Evolutionary conservation across 768 basidiomycete species (phyloP), one percentile per base, ranked within the genome.

Genomic region (Thelephora ganbajun): DNA sequence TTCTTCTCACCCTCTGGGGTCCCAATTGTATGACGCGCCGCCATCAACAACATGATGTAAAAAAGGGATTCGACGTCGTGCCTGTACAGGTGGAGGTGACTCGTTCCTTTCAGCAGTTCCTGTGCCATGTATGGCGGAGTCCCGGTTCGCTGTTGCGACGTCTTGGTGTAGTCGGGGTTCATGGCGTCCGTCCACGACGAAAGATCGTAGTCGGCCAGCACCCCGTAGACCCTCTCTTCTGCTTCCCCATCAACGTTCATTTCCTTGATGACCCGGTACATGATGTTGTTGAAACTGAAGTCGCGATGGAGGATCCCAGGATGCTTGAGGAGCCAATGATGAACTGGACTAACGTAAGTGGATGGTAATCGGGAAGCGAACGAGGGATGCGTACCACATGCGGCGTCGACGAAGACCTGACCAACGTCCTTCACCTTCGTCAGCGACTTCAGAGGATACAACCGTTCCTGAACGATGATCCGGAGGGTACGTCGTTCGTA

Each of bases 261-360:
- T 7, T 48, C 51, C 43, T 54, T 35, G 14, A 16, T n/a, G 5
- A 39, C 33, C 26, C 49, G 44, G 37, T 60, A 56, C 62, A 64
- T 62, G 18, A 65, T 47, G 47, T 62, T 64, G 46, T 56, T 56
- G 18, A 58, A 54, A 50, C 65, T 61, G 44, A 66, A 44, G 47
- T 66, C 58, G 34, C 59, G 50, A 49, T 66, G 62, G 22, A 66
- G 48, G 18, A 64, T 52, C 5, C 47, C 44, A 2, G 53, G 56
- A 19, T 46, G 47, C 6, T 37, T 41, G 36, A 53, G 60, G 0
- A 57, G 57, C 33, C 53, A 53, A 41, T 58, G 52, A 44, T 63
- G 61, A 36, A 57, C 63, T 61, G 33, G 14, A 2, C 42, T 16
- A 33, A 1, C 16, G 35, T 47, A 11, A 51, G 36, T 3, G 37